Evolutionary conservation across 2,329 filamentous ascomycete species (phyloP).

Genomic region (Podosphaera leucotricha): DNA sequence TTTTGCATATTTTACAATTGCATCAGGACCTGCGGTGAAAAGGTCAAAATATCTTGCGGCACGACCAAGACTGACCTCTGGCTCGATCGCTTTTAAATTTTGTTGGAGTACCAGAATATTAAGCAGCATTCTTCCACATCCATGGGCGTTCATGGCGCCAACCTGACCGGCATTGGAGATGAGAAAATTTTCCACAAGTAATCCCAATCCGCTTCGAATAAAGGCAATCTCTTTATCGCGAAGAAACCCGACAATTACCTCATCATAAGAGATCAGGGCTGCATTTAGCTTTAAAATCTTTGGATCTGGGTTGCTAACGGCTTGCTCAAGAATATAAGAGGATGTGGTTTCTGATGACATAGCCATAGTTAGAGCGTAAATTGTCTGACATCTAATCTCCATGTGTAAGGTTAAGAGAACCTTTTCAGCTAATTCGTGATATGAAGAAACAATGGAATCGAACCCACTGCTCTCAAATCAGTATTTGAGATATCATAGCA

Average conservation of each 20-base stretch:
- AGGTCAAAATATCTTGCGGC: constrained; percentile 46
- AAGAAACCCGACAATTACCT: constrained; percentile 51
- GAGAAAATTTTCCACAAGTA: constrained; percentile 58
- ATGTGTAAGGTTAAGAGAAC: constrained; percentile 71
- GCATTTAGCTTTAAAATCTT: constrained; percentile 64
- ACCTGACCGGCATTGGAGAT: constrained; percentile 48
- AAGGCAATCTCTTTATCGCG: constrained; percentile 48
- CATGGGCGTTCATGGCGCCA: constrained; percentile 61
- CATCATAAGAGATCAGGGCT: constrained; percentile 69
- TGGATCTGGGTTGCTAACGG: constrained; percentile 55
- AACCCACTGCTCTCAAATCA: constrained; percentile 35
- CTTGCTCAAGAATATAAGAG: constrained; percentile 42
- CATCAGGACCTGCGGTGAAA: constrained; percentile 40
- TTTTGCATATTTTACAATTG: constrained; percentile 38
- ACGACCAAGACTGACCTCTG: constrained; percentile 36
- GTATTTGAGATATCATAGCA: neutral
- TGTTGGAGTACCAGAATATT: constrained; percentile 92
- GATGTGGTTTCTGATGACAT: constrained; percentile 32
- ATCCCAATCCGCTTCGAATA: constrained; percentile 51
- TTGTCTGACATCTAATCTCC: constrained; percentile 65
- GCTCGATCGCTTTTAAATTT: constrained; percentile 82
- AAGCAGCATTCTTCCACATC: constrained; percentile 69
- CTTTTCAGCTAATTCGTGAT: constrained; percentile 55
- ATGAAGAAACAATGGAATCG: constrained; percentile 64
- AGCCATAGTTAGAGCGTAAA: constrained; percentile 48